These are phyloP conservation scores for Hawksworthiomyces lignivorus DNA, from an alignment of 2,329 filamentous ascomycete species.

Conservation along the genomic window DNA sequence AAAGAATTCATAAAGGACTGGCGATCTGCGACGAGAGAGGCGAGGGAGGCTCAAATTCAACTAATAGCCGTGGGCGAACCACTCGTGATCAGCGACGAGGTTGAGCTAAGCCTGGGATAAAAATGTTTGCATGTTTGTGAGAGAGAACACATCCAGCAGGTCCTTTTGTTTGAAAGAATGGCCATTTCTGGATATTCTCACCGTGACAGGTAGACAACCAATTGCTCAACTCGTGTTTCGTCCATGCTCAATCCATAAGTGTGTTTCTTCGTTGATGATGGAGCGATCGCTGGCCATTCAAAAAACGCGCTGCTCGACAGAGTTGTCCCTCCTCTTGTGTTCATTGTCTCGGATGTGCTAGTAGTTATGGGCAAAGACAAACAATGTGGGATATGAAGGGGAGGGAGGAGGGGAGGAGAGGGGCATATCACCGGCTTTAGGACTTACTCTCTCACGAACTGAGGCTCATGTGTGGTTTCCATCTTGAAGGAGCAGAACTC, in stretches of 20 bases:
- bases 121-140: conserved; percentile 37
- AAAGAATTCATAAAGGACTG: conserved; percentile 1
- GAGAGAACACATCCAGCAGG: conserved; percentile 50
- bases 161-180: conserved; percentile 28
- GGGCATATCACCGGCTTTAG: conserved; percentile 18
- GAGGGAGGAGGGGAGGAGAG: background rate
- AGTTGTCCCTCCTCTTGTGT: background rate
- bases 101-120: conserved; percentile 1
- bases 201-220: conserved; percentile 41
- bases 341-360: conserved; percentile 28
- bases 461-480: conserved; percentile 89
- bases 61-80: no score
- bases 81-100: background rate
- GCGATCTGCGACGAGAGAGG: conserved; percentile 1
- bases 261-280: no score
- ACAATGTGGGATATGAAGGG: conserved; percentile 23
- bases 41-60: background rate
- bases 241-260: no score
- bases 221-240: no score
- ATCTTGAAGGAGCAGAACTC: conserved; percentile 98
- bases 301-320: no score
- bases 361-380: conserved; percentile 53
- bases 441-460: conserved; percentile 99
- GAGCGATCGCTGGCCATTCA: no score
- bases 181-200: conserved; percentile 60